Evolutionary conservation across 306 rosid genomes (phyloP).

Genomic region (Dalbergia oliveri): DNA sequence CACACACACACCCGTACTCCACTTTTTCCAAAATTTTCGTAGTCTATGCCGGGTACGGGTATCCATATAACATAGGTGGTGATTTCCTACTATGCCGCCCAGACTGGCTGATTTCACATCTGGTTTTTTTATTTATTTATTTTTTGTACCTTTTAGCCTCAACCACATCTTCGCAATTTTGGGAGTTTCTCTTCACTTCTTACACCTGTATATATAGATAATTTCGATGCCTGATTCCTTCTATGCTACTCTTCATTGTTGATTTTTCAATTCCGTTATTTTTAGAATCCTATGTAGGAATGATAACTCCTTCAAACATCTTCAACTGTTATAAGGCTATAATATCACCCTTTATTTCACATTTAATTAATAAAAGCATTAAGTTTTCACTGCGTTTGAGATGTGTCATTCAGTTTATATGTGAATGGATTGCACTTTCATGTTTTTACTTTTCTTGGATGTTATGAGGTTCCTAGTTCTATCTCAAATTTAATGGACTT

Average conservation of each 20-base stretch:
- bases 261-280: not conserved
- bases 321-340: not conserved
- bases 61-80: too few species aligned
- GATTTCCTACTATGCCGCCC: constrained; percentile 22
- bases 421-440: not conserved
- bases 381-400: not conserved
- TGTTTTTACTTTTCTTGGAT: constrained; percentile 4
- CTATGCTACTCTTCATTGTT: constrained; percentile 1
- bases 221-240: not conserved
- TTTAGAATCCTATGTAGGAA: constrained; percentile 2
- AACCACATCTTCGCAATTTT: not conserved
- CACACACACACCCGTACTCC: too few species aligned
- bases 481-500: not conserved
- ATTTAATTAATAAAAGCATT: constrained; percentile 15
- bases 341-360: constrained; percentile 17
- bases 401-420: constrained; percentile 22
- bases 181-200: not conserved
- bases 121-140: not conserved
- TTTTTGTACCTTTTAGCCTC: not conserved
- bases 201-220: constrained; percentile 5
- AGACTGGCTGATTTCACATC: constrained; percentile 10
- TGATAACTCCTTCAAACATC: not conserved
- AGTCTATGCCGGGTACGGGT: too few species aligned
- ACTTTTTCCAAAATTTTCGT: too few species aligned
- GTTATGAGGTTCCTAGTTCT: not conserved